Conservation (phyloP, 116 monocot genomes). For the Zostera marina region DNA sequence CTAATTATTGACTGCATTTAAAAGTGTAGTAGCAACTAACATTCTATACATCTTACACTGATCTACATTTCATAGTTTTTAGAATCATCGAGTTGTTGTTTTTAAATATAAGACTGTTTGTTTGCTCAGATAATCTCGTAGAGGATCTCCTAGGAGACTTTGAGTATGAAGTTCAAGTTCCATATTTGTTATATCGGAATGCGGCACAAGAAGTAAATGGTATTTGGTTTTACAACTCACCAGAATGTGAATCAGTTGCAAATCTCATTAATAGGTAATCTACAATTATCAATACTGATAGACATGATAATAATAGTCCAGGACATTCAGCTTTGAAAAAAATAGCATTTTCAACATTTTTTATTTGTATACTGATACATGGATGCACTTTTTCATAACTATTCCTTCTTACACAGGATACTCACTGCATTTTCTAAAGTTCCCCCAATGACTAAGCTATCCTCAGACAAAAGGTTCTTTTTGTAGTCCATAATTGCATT, state of each 20-base stretch:
- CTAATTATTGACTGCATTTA: neutral
- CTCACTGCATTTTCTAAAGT: conserved; percentile 86
- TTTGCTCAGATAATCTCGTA: conserved; percentile 74
- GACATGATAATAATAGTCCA: no score
- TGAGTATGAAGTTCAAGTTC: conserved; percentile 90
- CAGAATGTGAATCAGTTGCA: conserved; percentile 87
- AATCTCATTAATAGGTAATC: conserved; percentile 80
- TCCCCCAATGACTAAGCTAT: conserved; percentile 54
- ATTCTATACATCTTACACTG: no score
- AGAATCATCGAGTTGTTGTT: neutral
- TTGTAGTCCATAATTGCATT: no score
- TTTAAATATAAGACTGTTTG: neutral
- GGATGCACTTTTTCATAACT: neutral
- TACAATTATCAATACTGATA: neutral
- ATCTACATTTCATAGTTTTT: neutral
- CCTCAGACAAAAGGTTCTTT: conserved; percentile 54
- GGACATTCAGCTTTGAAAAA: no score
- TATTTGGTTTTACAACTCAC: conserved; percentile 94
- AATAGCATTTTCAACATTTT: no score
- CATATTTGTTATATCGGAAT: conserved; percentile 90
- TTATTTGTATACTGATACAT: neutral
- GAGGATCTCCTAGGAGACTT: conserved; percentile 96
- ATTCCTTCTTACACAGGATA: conserved; percentile 33
- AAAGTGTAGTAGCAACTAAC: neutral
- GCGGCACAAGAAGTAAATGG: conserved; percentile 92